These are phyloP conservation scores for Sporothrix pseudoabietina DNA, from an alignment of 2,329 filamentous ascomycete species.

Conservation along the genomic window DNA sequence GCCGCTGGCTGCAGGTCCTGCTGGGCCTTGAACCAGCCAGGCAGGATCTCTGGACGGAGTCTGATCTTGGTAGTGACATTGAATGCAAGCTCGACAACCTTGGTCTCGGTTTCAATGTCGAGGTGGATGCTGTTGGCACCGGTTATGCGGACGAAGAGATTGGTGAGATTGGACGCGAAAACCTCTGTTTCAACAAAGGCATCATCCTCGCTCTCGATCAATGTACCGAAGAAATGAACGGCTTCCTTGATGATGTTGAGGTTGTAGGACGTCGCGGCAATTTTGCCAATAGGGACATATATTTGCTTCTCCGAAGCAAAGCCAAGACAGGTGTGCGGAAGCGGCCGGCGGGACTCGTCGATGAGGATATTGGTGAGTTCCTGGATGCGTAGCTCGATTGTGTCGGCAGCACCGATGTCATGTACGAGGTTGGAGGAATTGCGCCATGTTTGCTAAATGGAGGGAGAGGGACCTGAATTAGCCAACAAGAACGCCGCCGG, in stretches of 20 bases:
- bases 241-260: constrained; percentile 83
- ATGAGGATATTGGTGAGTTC: constrained; percentile 72
- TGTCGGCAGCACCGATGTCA: constrained; percentile 64
- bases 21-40: constrained; percentile 83
- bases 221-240: constrained; percentile 81
- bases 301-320: constrained; percentile 86
- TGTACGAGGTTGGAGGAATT: constrained; percentile 61
- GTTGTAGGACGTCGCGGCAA: constrained; percentile 81
- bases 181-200: constrained; percentile 84
- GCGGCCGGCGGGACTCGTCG: constrained; percentile 84
- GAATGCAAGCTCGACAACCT: constrained; percentile 90
- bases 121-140: constrained; percentile 73
- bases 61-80: constrained; percentile 96
- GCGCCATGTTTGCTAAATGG: constrained; percentile 59
- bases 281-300: constrained; percentile 85
- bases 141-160: constrained; percentile 77
- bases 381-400: constrained; percentile 63
- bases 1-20: constrained; percentile 37
- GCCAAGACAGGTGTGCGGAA: constrained; percentile 87
- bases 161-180: constrained; percentile 86
- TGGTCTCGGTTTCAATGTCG: constrained; percentile 78
- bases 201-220: constrained; percentile 96
- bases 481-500: not conserved
- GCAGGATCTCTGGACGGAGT: constrained; percentile 80
- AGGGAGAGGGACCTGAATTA: not conserved